These are phyloP conservation scores for Globisporangium abappressorium DNA, from an alignment of 352 stramenopile genomes.

Conservation along the genomic window DNA sequence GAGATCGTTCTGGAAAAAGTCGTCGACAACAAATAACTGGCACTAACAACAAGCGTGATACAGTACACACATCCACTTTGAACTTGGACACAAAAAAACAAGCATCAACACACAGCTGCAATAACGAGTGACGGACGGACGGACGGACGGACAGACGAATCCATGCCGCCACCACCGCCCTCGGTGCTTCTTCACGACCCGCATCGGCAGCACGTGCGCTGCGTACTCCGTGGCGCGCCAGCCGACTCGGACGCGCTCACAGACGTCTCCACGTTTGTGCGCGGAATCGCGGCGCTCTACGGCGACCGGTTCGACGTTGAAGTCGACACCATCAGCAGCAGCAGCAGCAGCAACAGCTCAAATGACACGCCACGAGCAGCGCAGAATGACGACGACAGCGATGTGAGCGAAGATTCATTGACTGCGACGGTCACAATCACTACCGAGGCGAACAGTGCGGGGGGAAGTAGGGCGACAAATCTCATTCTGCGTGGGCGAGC, in stretches of 20 bases:
- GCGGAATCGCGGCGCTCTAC: constrained; percentile 55
- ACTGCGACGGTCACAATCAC: neutral
- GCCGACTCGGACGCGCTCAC: neutral
- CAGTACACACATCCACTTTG: too few species aligned
- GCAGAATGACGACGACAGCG: too few species aligned
- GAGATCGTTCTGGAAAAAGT: too few species aligned
- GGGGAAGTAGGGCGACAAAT: neutral
- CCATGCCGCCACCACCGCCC: neutral
- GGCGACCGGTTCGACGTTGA: constrained; percentile 41
- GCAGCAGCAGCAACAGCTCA: neutral
- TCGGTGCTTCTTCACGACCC: neutral
- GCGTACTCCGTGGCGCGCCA: neutral
- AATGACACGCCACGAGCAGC: neutral
- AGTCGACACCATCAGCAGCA: constrained; percentile 19
- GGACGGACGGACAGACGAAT: neutral
- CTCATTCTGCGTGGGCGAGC: constrained; percentile 19
- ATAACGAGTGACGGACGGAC: too few species aligned
- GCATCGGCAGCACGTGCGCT: constrained; percentile 1
- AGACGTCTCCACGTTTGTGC: constrained; percentile 32
- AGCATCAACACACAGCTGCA: too few species aligned
- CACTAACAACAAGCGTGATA: too few species aligned
- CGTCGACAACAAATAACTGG: too few species aligned
- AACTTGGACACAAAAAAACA: too few species aligned
- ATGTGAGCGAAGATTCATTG: neutral
- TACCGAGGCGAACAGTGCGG: neutral